phyloP scores from a whole-genome alignment of 192 early-diverging fungal genomes.

The Linnemannia exigua region DNA sequence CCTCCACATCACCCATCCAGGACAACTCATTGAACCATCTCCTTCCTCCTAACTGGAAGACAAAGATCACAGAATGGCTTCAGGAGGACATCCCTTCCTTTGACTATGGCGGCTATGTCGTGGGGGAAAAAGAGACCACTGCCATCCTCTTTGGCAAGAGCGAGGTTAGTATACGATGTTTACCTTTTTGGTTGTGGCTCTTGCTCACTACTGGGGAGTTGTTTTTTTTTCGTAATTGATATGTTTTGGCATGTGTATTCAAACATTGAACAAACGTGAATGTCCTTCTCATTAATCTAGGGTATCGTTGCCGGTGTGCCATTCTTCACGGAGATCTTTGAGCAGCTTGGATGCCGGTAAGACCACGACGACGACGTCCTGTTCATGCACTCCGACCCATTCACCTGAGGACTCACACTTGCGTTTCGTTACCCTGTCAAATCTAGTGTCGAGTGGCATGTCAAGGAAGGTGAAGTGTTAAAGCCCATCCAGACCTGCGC shows the following conservation, averaged over 20 bases:
- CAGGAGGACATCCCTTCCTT: slow-evolving; percentile 97
- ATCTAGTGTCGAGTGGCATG: slow-evolving; percentile 85
- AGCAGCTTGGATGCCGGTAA: slow-evolving; percentile 89
- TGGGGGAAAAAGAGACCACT: slow-evolving; percentile 85
- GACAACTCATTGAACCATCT: slow-evolving; percentile 66
- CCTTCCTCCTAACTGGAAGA: slow-evolving; percentile 81
- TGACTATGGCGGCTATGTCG: slow-evolving; percentile 98
- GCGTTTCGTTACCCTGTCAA: background rate
- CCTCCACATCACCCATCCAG: slow-evolving; percentile 56
- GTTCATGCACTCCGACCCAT: background rate
- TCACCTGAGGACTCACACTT: background rate
- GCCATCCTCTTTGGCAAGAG: slow-evolving; percentile 93
- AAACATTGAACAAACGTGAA: background rate
- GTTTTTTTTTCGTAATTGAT: background rate
- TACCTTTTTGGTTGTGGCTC: background rate
- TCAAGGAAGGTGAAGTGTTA: slow-evolving; percentile 85
- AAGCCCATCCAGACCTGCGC: slow-evolving; percentile 83
- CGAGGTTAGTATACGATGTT: no score
- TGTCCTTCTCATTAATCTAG: slow-evolving; percentile 8
- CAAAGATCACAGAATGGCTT: slow-evolving; percentile 85
- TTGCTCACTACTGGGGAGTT: no score
- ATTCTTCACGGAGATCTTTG: slow-evolving; percentile 96
- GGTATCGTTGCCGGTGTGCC: slow-evolving; percentile 95
- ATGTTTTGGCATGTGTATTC: background rate
- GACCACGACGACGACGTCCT: background rate